Base-by-base conservation (phyloP, 75 land plant genomes). In the Azolla pinnata region DNA sequence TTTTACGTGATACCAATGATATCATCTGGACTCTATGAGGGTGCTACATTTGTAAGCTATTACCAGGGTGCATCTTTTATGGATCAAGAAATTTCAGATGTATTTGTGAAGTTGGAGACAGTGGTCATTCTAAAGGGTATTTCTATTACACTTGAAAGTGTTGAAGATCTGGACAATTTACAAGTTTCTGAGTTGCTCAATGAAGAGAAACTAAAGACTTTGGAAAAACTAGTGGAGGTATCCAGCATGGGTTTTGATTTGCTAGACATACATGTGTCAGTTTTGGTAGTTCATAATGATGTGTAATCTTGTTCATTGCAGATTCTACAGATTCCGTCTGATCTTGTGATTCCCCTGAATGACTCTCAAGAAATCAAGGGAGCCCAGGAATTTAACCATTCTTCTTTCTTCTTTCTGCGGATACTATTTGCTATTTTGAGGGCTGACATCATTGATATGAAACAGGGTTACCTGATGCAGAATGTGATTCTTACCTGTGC, bases 401-500 rank as follows among this genome's bases (percentile, higher is more conserved):
- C 18, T 65, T 57, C 35, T 32, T 40, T 61, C 31, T 67, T 14
- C 28, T 66, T 33, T 52, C 5, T 61, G 31, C 64, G 61, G 70
- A 44, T 61, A 55, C 12, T 67, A 21, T 42, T 38, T 9, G 26
- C 40, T n/a, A 9, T 73, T 12, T 28, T 61, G 21, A 38, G 52
- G 60, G 60, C 44, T n/a, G 38, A 44, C 10, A 40, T 33, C 27
- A 25, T 32, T 25, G 46, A 49, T 48, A 48, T 32, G 51, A 20
- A 35, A 31, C 33, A 23, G 44, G 51, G 29, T 34, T 27, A 57
- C 5, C 19, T 30, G 44, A 30, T 55, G 33, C 29, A 53, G 21
- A 51, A 61, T 10, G 19, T 67, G 47, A 19, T 61, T 31, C 67
- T 83, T 1, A 63, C 69, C 26, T 71, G 75, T 34, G 71, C 92